Evolutionary conservation across 1,284 basidiomycete species (phyloP), one percentile per base, ranked within the genome.

Genomic region (Stygiomarasmius scandens): DNA sequence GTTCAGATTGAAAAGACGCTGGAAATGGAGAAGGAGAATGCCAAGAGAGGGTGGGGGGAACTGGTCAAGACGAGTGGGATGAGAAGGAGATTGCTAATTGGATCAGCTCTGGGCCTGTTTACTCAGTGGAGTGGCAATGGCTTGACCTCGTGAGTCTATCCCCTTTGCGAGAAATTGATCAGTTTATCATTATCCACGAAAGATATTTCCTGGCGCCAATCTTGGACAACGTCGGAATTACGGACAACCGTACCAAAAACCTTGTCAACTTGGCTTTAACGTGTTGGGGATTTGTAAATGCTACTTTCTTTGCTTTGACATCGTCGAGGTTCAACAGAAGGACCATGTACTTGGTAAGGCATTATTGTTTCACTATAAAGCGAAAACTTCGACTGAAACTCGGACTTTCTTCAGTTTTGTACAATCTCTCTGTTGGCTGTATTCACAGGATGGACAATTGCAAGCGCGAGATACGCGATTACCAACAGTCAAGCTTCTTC

Each of bases 91-190:
- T 56, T 83, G 25, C 48, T 80, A 24, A 73, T 84, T 49, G 73
- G 76, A 10, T 64, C 76, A 20, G 74, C 77, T 61, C 66, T 84
- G 45, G 83, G 78, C 9, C 63, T 85, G 49, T 78, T 73, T 25
- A 78, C 75, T 4, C 79, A 82, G 58, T 85, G 80, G 78, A 77
- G 77, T 62, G 81, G 81, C 23, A 83, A 84, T 64, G 81, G 81
- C 32, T 65, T 85, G 58, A 79, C 80, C 51, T 77, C 75, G 77
- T 83, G 57, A 64, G 77, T 70, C 11, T 19, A 23, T 43, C 54
- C 27, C 47, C 38, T 49, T 34, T 11, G 52, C 14, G 10, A 32
- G 29, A 32, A 25, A 9, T 25, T 23, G 47, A n/a, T 5, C 23
- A 29, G 43, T 47, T 2, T 14, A 12, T 53, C 16, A 10, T 58